Conservation (phyloP, 2,329 filamentous ascomycete genomes). For the Karstenula rhodostoma region DNA sequence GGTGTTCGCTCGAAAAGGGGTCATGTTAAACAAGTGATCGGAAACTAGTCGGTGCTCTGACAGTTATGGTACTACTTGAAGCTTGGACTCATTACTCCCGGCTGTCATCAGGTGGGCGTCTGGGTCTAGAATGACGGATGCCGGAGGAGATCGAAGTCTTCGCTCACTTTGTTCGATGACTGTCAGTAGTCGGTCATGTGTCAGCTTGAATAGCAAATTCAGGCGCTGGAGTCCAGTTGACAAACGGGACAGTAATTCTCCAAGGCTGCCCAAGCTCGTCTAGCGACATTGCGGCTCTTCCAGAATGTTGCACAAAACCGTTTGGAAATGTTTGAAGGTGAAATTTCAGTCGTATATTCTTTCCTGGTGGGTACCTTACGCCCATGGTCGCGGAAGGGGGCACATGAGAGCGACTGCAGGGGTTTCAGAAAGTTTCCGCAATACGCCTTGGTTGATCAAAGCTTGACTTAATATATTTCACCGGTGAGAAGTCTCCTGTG, state of each 20-base stretch:
- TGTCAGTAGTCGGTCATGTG: neutral
- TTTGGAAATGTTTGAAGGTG: neutral
- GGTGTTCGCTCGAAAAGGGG: neutral
- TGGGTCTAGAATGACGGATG: neutral
- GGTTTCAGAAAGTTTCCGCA: neutral
- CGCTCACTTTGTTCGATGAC: neutral
- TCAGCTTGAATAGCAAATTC: neutral
- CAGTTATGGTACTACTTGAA: neutral
- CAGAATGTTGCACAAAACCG: neutral
- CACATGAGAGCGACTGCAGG: too few species aligned
- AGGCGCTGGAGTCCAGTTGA: neutral
- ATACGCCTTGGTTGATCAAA: neutral
- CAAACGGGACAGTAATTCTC: neutral
- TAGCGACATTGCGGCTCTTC: neutral
- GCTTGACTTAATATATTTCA: neutral
- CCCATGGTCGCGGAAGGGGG: neutral
- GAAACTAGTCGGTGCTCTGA: neutral
- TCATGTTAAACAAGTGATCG: neutral
- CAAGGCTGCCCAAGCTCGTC: neutral
- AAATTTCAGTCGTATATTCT: neutral
- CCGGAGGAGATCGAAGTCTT: neutral
- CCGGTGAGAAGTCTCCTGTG: neutral
- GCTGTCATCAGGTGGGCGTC: neutral
- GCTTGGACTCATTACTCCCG: neutral
- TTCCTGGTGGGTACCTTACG: neutral